Conservation (phyloP, 129 eudicot species). For the Chrysanthemum makinoi region DNA sequence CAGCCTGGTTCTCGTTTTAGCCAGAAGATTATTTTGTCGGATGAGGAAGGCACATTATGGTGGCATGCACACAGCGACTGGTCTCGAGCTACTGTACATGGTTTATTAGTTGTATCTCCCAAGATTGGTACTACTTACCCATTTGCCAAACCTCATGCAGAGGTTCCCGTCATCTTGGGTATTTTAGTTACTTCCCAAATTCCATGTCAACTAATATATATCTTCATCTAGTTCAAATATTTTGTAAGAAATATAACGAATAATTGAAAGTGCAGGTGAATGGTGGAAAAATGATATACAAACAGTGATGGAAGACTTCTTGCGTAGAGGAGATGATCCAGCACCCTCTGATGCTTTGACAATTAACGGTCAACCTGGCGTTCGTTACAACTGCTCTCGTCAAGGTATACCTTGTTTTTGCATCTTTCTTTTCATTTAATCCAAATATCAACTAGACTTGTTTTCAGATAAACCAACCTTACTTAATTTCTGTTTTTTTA, state of each 20-base stretch:
- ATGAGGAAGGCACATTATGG: constrained; percentile 60
- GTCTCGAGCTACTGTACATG: constrained; percentile 61
- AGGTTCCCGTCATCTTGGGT: constrained; percentile 55
- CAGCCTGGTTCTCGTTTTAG: constrained; percentile 44
- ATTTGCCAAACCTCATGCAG: constrained; percentile 47
- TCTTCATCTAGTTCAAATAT: not conserved
- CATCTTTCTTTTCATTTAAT: not conserved
- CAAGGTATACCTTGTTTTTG: constrained; percentile 19
- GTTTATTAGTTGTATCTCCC: constrained; percentile 42
- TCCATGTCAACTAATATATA: not conserved
- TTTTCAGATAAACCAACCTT: not conserved
- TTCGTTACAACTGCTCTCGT: constrained; percentile 39
- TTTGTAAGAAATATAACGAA: not conserved
- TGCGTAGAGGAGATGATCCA: constrained; percentile 47
- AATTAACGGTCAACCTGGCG: constrained; percentile 67
- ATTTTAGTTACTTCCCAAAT: not conserved
- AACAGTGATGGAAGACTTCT: constrained; percentile 35
- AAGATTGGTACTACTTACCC: constrained; percentile 37
- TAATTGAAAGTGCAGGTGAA: constrained; percentile 32
- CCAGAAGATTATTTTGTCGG: constrained; percentile 38
- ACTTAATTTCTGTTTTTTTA: not conserved
- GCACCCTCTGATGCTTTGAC: constrained; percentile 48
- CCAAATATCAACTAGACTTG: not conserved
- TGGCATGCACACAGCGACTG: constrained; percentile 56
- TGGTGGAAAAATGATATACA: constrained; percentile 58